phyloP scores from a whole-genome alignment of 345 rosid species.

The Eucalyptus regnans region DNA sequence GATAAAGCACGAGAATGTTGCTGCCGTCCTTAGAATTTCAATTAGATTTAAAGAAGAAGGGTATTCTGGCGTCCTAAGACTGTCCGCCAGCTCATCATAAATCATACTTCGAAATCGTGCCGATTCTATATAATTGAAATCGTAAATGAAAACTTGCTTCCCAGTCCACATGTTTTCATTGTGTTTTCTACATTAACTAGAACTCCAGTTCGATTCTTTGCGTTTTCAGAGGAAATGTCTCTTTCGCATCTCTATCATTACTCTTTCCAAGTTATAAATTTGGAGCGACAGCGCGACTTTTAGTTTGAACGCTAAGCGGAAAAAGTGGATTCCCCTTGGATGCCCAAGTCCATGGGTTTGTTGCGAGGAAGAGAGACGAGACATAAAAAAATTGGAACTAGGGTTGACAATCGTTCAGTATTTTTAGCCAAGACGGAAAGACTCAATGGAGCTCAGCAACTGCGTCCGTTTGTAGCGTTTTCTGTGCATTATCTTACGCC shows the following conservation, averaged over 20 bases:
- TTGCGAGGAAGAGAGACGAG: background rate
- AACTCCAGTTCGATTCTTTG: background rate
- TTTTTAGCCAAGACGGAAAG: constrained; percentile 3
- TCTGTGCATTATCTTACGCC: background rate
- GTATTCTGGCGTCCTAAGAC: background rate
- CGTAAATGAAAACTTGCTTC: background rate
- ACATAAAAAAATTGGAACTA: background rate
- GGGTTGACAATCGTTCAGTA: constrained; percentile 22
- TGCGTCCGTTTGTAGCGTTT: constrained; percentile 8
- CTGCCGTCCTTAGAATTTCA: background rate
- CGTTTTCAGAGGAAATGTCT: background rate
- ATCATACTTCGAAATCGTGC: background rate
- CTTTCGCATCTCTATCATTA: background rate
- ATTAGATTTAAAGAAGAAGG: background rate
- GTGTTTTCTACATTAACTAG: background rate
- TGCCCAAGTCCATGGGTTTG: background rate
- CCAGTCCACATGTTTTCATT: background rate
- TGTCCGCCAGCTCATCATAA: background rate
- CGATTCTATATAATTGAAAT: background rate
- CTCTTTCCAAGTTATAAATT: background rate
- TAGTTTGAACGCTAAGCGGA: background rate
- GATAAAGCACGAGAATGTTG: background rate
- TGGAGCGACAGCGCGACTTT: background rate
- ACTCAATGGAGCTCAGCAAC: constrained; percentile 25
- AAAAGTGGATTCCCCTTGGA: background rate